Evolutionary conservation across 306 rosid genomes (phyloP).

Genomic region (Quercus berberidifolia): DNA sequence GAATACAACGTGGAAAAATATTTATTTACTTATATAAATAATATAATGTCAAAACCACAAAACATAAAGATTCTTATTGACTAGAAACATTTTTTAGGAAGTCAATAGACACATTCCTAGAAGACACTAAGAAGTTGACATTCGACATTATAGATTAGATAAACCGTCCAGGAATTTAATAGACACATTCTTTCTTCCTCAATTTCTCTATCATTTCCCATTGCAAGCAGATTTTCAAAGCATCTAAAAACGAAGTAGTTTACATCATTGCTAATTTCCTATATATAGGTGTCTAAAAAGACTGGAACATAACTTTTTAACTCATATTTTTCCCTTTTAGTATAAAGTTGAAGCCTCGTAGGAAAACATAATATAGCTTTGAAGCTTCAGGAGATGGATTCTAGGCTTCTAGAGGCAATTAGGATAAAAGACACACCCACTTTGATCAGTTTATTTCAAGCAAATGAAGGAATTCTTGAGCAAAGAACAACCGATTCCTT

Average conservation of each 20-base stretch:
- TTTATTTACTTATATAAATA: neutral
- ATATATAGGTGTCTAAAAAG: neutral
- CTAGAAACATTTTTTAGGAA: neutral
- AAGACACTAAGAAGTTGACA: no score
- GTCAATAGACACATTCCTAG: no score
- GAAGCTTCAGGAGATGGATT: conserved; percentile 40
- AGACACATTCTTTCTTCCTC: neutral
- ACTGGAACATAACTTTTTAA: neutral
- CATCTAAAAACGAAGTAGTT: neutral
- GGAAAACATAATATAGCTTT: neutral
- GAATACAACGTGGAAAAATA: neutral
- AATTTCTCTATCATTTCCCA: neutral
- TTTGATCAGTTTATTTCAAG: conserved; percentile 33
- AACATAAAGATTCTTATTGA: neutral
- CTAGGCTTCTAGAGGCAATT: conserved; percentile 39
- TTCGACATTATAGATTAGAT: no score
- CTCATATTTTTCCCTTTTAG: neutral
- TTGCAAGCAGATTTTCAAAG: no score
- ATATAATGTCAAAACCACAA: neutral
- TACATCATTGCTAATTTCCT: neutral
- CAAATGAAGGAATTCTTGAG: conserved; percentile 34
- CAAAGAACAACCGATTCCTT: conserved; percentile 42
- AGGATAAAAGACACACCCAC: conserved; percentile 30
- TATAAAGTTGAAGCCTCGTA: neutral
- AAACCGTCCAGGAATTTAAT: neutral